These are phyloP conservation scores for Aspergillus sp. DNA, from an alignment of 2,329 filamentous ascomycete genomes.

Conservation along the genomic window DNA sequence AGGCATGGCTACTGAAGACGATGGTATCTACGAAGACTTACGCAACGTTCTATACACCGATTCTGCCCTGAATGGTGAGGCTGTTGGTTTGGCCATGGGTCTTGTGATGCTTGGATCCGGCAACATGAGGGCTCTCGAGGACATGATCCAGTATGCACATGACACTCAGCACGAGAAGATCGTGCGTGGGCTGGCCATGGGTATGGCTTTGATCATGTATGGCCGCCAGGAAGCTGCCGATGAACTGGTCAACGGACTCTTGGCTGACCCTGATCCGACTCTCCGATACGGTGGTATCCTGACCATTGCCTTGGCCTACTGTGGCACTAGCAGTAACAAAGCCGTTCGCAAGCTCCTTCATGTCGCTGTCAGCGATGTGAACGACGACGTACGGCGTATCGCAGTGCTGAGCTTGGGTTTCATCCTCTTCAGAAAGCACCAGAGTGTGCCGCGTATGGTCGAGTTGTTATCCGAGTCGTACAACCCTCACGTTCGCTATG, in stretches of 20 bases:
- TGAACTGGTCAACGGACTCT: slow-evolving; percentile 82
- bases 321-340: slow-evolving; percentile 96
- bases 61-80: slow-evolving; percentile 93
- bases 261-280: slow-evolving; percentile 88
- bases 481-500: slow-evolving; percentile 96
- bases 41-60: slow-evolving; percentile 84
- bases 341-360: slow-evolving; percentile 92
- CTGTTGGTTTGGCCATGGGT: slow-evolving; percentile 91
- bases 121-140: slow-evolving; percentile 82
- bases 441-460: slow-evolving; percentile 96
- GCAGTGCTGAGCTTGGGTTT: slow-evolving; percentile 98
- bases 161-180: slow-evolving; percentile 99
- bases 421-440: slow-evolving; percentile 95
- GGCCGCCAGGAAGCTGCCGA: slow-evolving; percentile 90
- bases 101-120: slow-evolving; percentile 98
- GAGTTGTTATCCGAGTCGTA: slow-evolving; percentile 97
- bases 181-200: slow-evolving; percentile 85
- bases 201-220: slow-evolving; percentile 98
- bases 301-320: slow-evolving; percentile 96
- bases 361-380: slow-evolving; percentile 94
- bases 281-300: slow-evolving; percentile 96
- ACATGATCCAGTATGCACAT: slow-evolving; percentile 96
- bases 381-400: slow-evolving; percentile 89
- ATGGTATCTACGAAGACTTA: slow-evolving; percentile 83
- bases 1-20: slow-evolving; percentile 90